Evolutionary conservation across 768 basidiomycete species (phyloP), one percentile per base, ranked within the genome.

Genomic region (Peribolospora kevripleyi): DNA sequence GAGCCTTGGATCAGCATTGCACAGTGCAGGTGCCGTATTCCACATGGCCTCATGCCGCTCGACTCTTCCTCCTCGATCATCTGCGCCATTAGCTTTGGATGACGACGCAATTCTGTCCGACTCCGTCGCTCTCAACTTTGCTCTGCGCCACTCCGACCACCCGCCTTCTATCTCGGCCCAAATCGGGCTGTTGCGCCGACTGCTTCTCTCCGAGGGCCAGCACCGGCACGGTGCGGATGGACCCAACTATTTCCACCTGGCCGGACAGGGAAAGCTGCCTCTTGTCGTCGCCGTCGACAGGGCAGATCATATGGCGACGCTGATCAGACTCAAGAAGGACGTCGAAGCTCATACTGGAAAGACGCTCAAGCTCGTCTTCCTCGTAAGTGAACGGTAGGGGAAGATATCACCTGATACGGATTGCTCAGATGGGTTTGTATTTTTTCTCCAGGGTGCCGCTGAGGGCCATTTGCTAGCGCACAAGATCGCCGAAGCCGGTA

Each of bases 401-500:
- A 25, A 25, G 25, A 25, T 25, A 25, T 25, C 25, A 25, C 25
- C 25, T 25, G 25, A 25, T 25, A 25, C 25, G 25, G 25, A 25
- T 25, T 25, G 25, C 48, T 14, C 50, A 10, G 42, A 25, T 36
- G 46, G 51, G 38, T 6, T 43, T 42, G 10, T 37, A 11, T 0
- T 43, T 10, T 10, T 6, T 48, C 13, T 3, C 39, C 60, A 68
- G 3, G 76, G 78, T 49, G 83, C 74, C 0, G 68, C 72, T 2
- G 82, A 85, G 62, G 80, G 79, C 0, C 79, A 81, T 64, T 64
- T 84, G 7, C 67, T 90, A 36, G 85, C 84, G 1, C 70, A 75
- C 53, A 74, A 84, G 58, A 73, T 90, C 38, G 80, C 76, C 0
- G 61, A 70, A 37, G 78, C 81, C 2, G 69, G 72, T 10, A 70